Conservation (phyloP, 306 rosid genomes). For the Gynostemma pentaphyllum region DNA sequence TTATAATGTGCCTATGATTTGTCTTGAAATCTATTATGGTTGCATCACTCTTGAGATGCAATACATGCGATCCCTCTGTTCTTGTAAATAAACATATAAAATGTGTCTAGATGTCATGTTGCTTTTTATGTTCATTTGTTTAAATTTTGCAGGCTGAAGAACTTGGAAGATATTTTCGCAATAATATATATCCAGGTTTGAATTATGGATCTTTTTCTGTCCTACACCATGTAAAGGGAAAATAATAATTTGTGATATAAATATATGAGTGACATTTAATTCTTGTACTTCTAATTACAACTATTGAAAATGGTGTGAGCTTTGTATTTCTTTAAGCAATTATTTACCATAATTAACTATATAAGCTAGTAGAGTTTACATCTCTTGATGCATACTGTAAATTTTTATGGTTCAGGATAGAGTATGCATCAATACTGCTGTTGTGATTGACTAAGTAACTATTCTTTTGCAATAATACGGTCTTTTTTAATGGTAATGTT, state of each 20-base stretch:
- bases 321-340: not conserved
- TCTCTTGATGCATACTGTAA: too few relatives aligned
- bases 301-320: not conserved
- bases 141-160: slow-evolving; percentile 76
- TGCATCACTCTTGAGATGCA: not conserved
- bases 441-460: not conserved
- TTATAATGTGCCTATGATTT: not conserved
- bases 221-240: not conserved
- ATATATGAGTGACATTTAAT: not conserved
- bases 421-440: too few relatives aligned
- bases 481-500: slow-evolving; percentile 14
- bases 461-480: slow-evolving; percentile 1
- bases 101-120: not conserved
- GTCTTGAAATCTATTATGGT: not conserved
- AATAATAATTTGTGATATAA: not conserved
- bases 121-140: slow-evolving; percentile 5
- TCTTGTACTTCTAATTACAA: not conserved
- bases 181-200: slow-evolving; percentile 94
- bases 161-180: slow-evolving; percentile 90
- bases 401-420: too few relatives aligned
- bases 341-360: not conserved
- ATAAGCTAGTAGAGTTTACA: not conserved
- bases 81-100: slow-evolving; percentile 8
- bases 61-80: not conserved
- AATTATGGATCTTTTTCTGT: slow-evolving; percentile 9